Evolutionary conservation across 2,329 filamentous ascomycete species (phyloP).

Genomic region (Trichocomaceae sp.): DNA sequence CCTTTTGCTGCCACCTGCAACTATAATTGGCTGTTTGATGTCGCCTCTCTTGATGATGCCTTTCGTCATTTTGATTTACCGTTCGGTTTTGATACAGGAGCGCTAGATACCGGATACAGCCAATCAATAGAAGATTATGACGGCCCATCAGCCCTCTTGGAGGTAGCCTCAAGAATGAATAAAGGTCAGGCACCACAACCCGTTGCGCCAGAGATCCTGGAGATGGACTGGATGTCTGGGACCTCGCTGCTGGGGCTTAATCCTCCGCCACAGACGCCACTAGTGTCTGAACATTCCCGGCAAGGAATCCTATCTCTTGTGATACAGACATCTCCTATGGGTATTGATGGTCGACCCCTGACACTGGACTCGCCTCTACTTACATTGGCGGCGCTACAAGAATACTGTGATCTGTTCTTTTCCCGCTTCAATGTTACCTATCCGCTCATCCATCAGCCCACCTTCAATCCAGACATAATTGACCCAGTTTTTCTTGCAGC

Average conservation of each 20-base stretch:
- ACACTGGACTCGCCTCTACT: constrained; percentile 48
- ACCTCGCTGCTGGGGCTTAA: constrained; percentile 3
- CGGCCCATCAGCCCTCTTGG: constrained; percentile 3
- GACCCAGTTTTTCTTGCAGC: constrained; percentile 51
- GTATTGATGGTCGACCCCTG: constrained; percentile 43
- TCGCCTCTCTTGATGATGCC: constrained; percentile 32
- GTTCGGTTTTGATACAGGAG: constrained; percentile 8
- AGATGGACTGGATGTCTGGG: constrained; percentile 26
- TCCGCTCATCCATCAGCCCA: constrained; percentile 53
- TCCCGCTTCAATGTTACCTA: constrained; percentile 55
- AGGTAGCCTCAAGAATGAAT: not conserved
- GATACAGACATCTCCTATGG: constrained; percentile 43
- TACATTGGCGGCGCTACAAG: constrained; percentile 46
- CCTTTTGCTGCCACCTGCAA: constrained; percentile 58
- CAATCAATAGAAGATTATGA: not conserved
- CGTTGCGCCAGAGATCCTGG: constrained; percentile 12
- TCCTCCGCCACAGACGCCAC: constrained; percentile 16
- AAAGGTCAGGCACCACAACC: not conserved
- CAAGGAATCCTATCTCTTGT: constrained; percentile 46
- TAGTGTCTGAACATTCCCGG: constrained; percentile 27
- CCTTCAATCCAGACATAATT: constrained; percentile 46
- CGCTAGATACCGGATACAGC: not conserved
- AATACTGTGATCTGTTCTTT: constrained; percentile 55
- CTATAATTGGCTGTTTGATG: constrained; percentile 57
- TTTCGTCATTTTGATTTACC: constrained; percentile 24